Evolutionary conservation across 495 filamentous ascomycete genomes (phyloP).

Genomic region (Entonaema liquescens): DNA sequence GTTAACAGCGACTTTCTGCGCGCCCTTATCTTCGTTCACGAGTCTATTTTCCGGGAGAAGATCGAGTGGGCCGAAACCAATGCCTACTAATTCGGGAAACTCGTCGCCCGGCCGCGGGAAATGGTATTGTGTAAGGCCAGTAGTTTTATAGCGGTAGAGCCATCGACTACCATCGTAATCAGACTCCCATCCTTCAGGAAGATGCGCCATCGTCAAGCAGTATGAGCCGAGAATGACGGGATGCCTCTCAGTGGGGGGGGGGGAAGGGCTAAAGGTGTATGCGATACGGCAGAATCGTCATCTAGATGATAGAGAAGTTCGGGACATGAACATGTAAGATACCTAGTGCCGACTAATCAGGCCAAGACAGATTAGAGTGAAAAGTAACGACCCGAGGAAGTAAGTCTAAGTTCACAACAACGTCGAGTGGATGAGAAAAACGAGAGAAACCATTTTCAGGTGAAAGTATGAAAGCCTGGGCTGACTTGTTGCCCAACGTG

Average conservation of each 20-base stretch:
- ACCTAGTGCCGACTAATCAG: background rate
- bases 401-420: background rate
- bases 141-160: constrained; percentile 58
- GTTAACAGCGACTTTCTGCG: constrained; percentile 15
- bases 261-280: background rate
- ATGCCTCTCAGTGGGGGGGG: background rate
- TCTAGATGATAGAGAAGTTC: background rate
- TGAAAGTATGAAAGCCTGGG: constrained; percentile 15
- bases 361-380: background rate
- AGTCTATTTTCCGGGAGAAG: constrained; percentile 51
- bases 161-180: constrained; percentile 60
- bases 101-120: constrained; percentile 61
- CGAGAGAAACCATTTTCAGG: background rate
- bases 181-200: constrained; percentile 58
- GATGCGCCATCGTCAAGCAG: constrained; percentile 42
- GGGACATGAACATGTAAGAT: background rate
- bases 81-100: constrained; percentile 56
- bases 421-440: background rate
- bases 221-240: background rate
- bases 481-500: constrained; percentile 13
- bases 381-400: background rate
- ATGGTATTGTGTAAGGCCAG: constrained; percentile 56
- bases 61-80: constrained; percentile 45
- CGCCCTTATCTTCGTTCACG: constrained; percentile 48
- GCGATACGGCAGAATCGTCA: background rate